These are phyloP conservation scores for Grigorovia humatica DNA, from an alignment of 805 yeast genomes.

Conservation along the genomic window DNA sequence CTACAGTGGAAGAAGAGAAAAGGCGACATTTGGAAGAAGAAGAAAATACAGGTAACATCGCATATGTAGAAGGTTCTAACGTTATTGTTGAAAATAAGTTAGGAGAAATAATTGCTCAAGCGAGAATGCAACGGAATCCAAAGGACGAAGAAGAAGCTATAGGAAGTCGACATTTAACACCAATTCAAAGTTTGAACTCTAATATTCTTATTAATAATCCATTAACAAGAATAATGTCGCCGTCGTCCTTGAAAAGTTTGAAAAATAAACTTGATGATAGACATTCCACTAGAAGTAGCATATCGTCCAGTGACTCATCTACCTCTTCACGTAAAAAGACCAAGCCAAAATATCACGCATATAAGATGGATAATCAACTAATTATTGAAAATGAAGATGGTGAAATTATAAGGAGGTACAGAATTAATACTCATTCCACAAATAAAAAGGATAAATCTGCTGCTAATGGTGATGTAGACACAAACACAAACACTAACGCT, in stretches of 20 bases:
- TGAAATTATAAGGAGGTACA: constrained; percentile 76
- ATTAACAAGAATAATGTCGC: constrained; percentile 14
- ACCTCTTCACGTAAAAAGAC: neutral
- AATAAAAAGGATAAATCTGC: constrained; percentile 2
- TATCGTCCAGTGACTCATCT: neutral
- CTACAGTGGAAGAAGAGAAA: constrained; percentile 8
- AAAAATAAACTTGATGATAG: constrained; percentile 13
- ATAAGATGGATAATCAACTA: constrained; percentile 64
- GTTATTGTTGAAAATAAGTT: constrained; percentile 71
- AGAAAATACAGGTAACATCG: constrained; percentile 28
- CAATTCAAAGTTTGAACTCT: constrained; percentile 18
- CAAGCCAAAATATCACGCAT: constrained; percentile 44
- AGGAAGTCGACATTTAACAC: constrained; percentile 4
- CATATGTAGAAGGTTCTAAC: constrained; percentile 59
- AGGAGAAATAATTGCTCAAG: constrained; percentile 68
- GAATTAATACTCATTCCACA: constrained; percentile 46
- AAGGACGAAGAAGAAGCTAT: constrained; percentile 18
- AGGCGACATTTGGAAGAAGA: constrained; percentile 17
- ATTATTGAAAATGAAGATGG: constrained; percentile 88
- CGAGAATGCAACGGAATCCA: constrained; percentile 28
- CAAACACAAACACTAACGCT: constrained; percentile 24
- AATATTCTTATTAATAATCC: constrained; percentile 23
- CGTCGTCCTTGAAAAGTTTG: constrained; percentile 13
- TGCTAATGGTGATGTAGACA: neutral
- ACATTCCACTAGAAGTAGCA: neutral